phyloP scores from a whole-genome alignment of 768 basidiomycete genomes.

The Podaxis sp. region DNA sequence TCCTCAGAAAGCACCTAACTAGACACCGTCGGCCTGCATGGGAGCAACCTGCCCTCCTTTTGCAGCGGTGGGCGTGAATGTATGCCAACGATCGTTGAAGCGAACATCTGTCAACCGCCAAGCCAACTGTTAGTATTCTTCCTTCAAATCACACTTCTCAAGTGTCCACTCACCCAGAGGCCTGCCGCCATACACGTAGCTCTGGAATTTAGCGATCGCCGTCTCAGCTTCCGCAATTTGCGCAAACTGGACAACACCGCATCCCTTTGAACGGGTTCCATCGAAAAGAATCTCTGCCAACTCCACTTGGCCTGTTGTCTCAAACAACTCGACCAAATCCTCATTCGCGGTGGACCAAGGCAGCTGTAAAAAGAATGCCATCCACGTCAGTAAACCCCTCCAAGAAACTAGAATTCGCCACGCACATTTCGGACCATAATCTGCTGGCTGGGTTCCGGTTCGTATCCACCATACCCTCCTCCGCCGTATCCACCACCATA shows the following conservation, averaged over 20 bases:
- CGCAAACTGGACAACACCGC: slow-evolving; percentile 94
- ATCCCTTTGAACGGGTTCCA: slow-evolving; percentile 88
- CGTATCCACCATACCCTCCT: slow-evolving; percentile 37
- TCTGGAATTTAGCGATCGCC: slow-evolving; percentile 94
- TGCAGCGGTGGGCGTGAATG: slow-evolving; percentile 84
- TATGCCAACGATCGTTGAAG: slow-evolving; percentile 96
- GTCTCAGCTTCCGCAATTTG: slow-evolving; percentile 89
- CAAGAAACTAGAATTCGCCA: slow-evolving; percentile 22
- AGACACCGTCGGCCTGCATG: slow-evolving; percentile 56
- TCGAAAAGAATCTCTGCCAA: slow-evolving; percentile 95
- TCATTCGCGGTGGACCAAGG: slow-evolving; percentile 99
- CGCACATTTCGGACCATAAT: slow-evolving; percentile 98
- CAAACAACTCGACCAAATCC: slow-evolving; percentile 96
- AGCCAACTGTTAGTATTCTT: background rate
- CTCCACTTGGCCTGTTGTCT: slow-evolving; percentile 95
- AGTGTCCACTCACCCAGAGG: slow-evolving; percentile 61
- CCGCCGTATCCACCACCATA: slow-evolving; percentile 31
- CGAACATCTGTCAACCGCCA: slow-evolving; percentile 65
- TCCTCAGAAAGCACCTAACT: background rate
- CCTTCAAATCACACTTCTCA: background rate
- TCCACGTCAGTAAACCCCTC: background rate
- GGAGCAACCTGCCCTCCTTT: slow-evolving; percentile 78
- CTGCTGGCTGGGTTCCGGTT: slow-evolving; percentile 89
- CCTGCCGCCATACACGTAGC: slow-evolving; percentile 92
- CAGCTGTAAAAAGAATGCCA: slow-evolving; percentile 48